A percentile compares a stretch with the other conserved stretches of the same genome.
Conservation (phyloP, 2,329 filamentous ascomycete species). For the Trichophyton verrucosum region DNA sequence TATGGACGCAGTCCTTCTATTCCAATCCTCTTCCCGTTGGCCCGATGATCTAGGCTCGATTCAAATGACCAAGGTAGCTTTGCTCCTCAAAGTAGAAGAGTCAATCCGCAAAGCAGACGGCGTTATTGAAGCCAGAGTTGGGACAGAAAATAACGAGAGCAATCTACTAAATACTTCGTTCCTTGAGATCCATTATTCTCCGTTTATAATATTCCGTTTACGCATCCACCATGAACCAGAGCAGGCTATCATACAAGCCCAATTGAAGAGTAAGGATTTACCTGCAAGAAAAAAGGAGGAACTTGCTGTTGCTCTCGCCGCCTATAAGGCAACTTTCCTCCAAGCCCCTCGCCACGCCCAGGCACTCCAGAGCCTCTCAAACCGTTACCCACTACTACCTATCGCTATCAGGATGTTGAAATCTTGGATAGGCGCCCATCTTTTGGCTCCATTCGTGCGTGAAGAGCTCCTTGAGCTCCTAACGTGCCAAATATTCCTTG, state of each 20-base stretch:
- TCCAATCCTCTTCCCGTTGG: conserved; percentile 88
- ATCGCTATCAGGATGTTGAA: conserved; percentile 74
- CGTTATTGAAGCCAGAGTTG: conserved; percentile 55
- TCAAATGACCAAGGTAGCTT: conserved; percentile 86
- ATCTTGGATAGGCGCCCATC: conserved; percentile 76
- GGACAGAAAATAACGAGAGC: conserved; percentile 62
- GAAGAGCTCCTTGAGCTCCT: conserved; percentile 79
- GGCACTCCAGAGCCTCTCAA: conserved; percentile 66
- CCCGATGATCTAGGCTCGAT: conserved; percentile 84
- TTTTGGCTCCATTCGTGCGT: conserved; percentile 61
- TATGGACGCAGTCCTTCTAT: conserved; percentile 73
- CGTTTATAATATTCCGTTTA: conserved; percentile 64
- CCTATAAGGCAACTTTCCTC: conserved; percentile 58
- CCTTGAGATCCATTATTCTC: conserved; percentile 65
- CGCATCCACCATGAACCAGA: conserved; percentile 85
- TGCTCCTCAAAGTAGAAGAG: conserved; percentile 60
- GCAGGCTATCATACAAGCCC: conserved; percentile 64
- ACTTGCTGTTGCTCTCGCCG: conserved; percentile 54
- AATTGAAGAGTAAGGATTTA: conserved; percentile 58
- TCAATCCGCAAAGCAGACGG: conserved; percentile 54
- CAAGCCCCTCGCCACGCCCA: conserved; percentile 69
- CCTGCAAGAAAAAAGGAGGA: conserved; percentile 56
- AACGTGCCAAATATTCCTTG: conserved; percentile 63
- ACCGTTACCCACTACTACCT: conserved; percentile 66
- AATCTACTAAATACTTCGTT: conserved; percentile 66